Conservation (phyloP, 2,329 filamentous ascomycete species). For the Fonsecaea pedrosoi region DNA sequence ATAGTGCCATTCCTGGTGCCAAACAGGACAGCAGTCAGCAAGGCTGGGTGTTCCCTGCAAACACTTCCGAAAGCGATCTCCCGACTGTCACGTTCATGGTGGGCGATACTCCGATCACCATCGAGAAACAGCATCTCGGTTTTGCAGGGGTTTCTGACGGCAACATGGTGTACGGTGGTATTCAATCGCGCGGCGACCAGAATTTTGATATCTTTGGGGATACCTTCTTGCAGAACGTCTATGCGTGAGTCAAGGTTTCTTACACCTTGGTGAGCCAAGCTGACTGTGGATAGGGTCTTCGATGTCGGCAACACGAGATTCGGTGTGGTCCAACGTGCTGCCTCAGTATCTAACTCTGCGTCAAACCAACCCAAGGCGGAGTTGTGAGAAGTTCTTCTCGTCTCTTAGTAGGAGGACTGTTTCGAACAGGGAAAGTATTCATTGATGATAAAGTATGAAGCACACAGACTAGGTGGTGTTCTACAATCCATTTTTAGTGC, state of each 20-base stretch:
- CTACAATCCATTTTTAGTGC: neutral
- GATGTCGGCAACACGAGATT: conserved; percentile 67
- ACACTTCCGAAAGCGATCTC: conserved; percentile 59
- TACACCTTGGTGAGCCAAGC: neutral
- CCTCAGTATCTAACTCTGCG: conserved; percentile 36
- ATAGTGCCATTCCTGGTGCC: conserved; percentile 68
- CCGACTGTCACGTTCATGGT: conserved; percentile 69
- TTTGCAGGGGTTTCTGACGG: conserved; percentile 55
- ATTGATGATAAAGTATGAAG: neutral
- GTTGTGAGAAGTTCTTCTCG: neutral
- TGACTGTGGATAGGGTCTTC: conserved; percentile 58
- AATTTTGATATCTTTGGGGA: conserved; percentile 70
- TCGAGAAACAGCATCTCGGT: conserved; percentile 68
- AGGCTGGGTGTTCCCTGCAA: conserved; percentile 69
- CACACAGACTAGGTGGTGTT: neutral
- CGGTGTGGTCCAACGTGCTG: conserved; percentile 63
- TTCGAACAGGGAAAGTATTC: neutral
- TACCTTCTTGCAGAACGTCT: conserved; percentile 69
- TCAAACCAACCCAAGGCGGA: neutral
- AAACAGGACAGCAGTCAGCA: conserved; percentile 63
- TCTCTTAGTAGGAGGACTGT: neutral
- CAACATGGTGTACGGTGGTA: conserved; percentile 66
- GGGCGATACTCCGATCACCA: conserved; percentile 65
- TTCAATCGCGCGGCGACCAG: conserved; percentile 66
- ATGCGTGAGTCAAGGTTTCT: conserved; percentile 58